Evolutionary conservation across 2,329 filamentous ascomycete genomes (phyloP).

Genomic region (Aspergillus sp.): DNA sequence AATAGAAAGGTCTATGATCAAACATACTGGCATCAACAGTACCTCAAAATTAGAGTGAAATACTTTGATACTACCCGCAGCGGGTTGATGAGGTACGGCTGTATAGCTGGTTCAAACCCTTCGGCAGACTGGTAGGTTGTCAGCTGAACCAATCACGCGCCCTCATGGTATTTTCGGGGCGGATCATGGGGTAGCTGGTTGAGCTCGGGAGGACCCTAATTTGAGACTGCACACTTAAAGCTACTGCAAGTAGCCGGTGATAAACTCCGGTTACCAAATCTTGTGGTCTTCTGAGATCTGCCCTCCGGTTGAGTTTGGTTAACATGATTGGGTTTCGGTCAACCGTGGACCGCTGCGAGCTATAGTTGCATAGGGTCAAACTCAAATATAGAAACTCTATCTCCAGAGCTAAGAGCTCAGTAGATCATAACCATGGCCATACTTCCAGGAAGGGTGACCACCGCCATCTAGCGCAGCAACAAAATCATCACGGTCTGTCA

Average conservation of each 20-base stretch:
- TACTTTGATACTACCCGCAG: not conserved
- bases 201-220: not conserved
- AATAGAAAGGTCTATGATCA: too few species aligned
- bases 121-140: not conserved
- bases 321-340: not conserved
- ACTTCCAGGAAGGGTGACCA: not conserved
- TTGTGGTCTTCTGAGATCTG: not conserved
- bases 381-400: not conserved
- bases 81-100: not conserved
- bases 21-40: too few species aligned
- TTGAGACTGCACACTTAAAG: not conserved
- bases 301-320: not conserved
- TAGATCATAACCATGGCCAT: not conserved
- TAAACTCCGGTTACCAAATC: too few species aligned
- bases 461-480: constrained; percentile 14
- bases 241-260: too few species aligned
- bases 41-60: too few species aligned
- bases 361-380: too few species aligned
- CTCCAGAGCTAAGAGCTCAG: not conserved
- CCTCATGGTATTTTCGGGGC: not conserved
- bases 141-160: not conserved
- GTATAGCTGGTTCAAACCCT: too few species aligned
- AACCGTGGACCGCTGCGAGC: not conserved
- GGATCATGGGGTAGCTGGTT: not conserved
- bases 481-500: constrained; percentile 29